Conservation (phyloP, 2,329 filamentous ascomycete genomes). For the Aschersonia sp. region DNA sequence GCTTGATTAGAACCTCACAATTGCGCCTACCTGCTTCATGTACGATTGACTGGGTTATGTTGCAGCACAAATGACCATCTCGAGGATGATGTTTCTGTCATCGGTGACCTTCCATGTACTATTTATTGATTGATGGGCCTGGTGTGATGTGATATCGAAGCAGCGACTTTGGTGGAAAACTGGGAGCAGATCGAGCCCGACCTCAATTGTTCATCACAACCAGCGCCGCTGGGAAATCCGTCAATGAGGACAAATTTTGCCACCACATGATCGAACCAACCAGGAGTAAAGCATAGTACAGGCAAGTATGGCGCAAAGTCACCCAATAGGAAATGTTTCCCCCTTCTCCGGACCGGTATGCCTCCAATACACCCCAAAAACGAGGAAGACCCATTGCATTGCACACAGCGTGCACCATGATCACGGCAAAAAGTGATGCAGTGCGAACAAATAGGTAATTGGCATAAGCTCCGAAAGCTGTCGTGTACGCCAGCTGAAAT, state of each 20-base stretch:
- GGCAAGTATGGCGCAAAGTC: conserved; percentile 47
- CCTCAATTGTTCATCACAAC: conserved; percentile 9
- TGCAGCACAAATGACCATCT: too few relatives aligned
- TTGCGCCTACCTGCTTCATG: too few relatives aligned
- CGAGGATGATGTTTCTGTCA: too few relatives aligned
- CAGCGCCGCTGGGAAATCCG: conserved; percentile 29
- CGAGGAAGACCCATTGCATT: conserved; percentile 85
- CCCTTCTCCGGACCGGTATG: conserved; percentile 20
- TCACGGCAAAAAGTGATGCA: conserved; percentile 62
- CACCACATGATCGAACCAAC: conserved; percentile 61
- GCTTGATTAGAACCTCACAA: too few relatives aligned
- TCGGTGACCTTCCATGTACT: too few relatives aligned
- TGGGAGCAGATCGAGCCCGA: conserved; percentile 11
- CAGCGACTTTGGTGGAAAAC: too few relatives aligned
- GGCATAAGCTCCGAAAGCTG: conserved; percentile 84
- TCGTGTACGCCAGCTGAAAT: conserved; percentile 82
- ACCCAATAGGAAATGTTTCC: conserved; percentile 10
- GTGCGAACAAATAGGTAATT: conserved; percentile 81
- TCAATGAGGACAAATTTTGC: conserved; percentile 55
- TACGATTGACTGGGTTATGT: too few relatives aligned
- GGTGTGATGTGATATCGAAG: too few relatives aligned
- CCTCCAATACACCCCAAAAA: conserved; percentile 65
- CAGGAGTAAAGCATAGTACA: conserved; percentile 68
- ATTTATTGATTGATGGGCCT: too few relatives aligned
- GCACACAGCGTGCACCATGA: conserved; percentile 74